Percentiles rank a stretch among this genome's conserved stretches.
phyloP scores from a whole-genome alignment of 495 filamentous ascomycete genomes.

The Hypoxylon fragiforme region DNA sequence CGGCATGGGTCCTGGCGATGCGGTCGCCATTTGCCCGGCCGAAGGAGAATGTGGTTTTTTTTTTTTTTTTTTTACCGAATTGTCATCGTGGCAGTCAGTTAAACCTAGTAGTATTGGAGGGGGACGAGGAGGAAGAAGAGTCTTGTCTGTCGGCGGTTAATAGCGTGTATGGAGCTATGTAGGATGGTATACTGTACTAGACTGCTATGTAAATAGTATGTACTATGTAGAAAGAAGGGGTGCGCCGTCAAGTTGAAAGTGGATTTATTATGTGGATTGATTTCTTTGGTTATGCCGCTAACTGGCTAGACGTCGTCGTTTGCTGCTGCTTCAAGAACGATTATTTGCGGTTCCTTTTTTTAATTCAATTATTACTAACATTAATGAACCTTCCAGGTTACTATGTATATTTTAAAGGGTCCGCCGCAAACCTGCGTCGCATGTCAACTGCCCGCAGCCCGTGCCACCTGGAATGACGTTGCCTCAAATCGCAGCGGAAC shows the following conservation, averaged over 20 bases:
- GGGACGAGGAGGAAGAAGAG: no score
- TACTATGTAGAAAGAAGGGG: background rate
- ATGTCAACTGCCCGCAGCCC: conserved; percentile 13
- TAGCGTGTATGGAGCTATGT: no score
- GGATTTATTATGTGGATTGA: background rate
- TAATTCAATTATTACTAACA: no score
- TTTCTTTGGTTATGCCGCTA: background rate
- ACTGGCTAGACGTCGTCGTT: conserved; percentile 16
- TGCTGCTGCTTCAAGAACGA: conserved; percentile 17
- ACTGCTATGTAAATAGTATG: background rate
- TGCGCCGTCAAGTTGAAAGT: conserved; percentile 4
- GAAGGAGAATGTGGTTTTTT: conserved; percentile 16
- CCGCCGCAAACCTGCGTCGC: conserved; percentile 9
- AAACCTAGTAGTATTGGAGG: no score
- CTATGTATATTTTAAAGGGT: conserved; percentile 7
- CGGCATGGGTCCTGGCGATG: conserved; percentile 17
- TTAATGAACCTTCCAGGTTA: no score
- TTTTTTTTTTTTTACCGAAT: conserved; percentile 3
- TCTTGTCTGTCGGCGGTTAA: no score
- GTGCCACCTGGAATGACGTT: conserved; percentile 34
- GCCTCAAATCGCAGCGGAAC: conserved; percentile 11
- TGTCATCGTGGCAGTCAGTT: conserved; percentile 13
- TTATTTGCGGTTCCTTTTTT: conserved; percentile 18
- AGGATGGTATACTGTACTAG: background rate
- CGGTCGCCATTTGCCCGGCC: conserved; percentile 27